Conservation (phyloP, 768 basidiomycete species). For the Lactarius vividus region DNA sequence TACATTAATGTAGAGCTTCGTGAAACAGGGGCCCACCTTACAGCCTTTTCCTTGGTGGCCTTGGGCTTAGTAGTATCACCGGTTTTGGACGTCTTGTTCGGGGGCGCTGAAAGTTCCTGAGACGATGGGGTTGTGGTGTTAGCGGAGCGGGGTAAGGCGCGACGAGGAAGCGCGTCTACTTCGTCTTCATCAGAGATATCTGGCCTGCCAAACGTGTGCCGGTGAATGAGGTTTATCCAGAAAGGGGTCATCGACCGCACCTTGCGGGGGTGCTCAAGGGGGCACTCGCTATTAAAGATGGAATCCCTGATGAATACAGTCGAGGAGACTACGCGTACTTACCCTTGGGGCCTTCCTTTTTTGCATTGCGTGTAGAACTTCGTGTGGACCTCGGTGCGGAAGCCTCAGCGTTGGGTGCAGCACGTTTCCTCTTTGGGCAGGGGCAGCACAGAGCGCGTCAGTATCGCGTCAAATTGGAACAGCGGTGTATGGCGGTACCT, state of each 20-base stretch:
- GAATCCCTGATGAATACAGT: background rate
- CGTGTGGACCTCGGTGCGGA: slow-evolving; percentile 46
- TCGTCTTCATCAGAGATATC: slow-evolving; percentile 4
- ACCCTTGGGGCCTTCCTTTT: slow-evolving; percentile 31
- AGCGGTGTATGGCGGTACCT: slow-evolving; percentile 9
- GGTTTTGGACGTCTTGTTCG: slow-evolving; percentile 29
- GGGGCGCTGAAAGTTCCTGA: slow-evolving; percentile 20
- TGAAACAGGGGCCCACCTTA: slow-evolving; percentile 16
- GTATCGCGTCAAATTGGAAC: slow-evolving; percentile 4
- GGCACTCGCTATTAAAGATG: slow-evolving; percentile 1
- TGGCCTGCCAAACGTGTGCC: background rate
- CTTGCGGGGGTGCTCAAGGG: background rate
- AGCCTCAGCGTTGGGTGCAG: slow-evolving; percentile 36
- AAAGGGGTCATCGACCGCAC: background rate
- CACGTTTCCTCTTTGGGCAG: slow-evolving; percentile 55
- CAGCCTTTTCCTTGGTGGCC: slow-evolving; percentile 16
- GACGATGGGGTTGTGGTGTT: background rate
- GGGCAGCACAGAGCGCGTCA: slow-evolving; percentile 8
- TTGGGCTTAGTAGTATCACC: slow-evolving; percentile 16
- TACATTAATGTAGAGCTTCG: background rate
- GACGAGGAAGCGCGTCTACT: background rate
- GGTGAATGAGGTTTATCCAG: background rate
- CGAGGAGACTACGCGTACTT: slow-evolving; percentile 20
- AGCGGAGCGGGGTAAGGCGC: background rate
- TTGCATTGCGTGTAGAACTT: slow-evolving; percentile 41